phyloP scores from a whole-genome alignment of 768 basidiomycete species.

The Lentinula aciculospora region DNA sequence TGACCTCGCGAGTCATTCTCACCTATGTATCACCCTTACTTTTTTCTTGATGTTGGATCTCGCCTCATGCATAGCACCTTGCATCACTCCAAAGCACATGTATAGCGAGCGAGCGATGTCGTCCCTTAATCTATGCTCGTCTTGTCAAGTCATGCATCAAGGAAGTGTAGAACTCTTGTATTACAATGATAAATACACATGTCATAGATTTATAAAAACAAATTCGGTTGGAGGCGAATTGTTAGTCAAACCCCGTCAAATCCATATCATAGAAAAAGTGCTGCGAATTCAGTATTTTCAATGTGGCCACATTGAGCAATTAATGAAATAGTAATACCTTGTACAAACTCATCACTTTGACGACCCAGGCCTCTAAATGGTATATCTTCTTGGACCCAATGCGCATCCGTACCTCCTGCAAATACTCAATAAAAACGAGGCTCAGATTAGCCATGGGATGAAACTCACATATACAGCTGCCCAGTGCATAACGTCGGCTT shows the following conservation, averaged over 20 bases:
- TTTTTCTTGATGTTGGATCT: neutral
- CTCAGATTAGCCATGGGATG: neutral
- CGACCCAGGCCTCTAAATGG: constrained; percentile 96
- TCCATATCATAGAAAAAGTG: constrained; percentile 52
- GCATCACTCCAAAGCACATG: neutral
- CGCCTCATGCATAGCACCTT: neutral
- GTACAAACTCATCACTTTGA: constrained; percentile 90
- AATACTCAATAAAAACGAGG: neutral
- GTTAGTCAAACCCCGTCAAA: constrained; percentile 51
- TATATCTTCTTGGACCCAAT: constrained; percentile 88
- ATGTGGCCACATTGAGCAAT: neutral
- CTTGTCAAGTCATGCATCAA: neutral
- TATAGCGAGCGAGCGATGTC: neutral
- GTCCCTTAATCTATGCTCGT: neutral
- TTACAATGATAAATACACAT: neutral
- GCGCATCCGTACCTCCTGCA: constrained; percentile 93
- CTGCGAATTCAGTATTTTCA: constrained; percentile 20
- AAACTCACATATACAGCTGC: constrained; percentile 86
- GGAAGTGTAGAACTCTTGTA: neutral
- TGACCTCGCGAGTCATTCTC: neutral
- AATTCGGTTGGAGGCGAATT: neutral
- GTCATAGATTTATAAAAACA: neutral
- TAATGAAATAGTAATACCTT: constrained; percentile 44
- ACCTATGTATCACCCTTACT: neutral
- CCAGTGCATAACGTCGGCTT: constrained; percentile 96